phyloP scores from a whole-genome alignment of 2,329 filamentous ascomycete species.

The Beauveria varroae region DNA sequence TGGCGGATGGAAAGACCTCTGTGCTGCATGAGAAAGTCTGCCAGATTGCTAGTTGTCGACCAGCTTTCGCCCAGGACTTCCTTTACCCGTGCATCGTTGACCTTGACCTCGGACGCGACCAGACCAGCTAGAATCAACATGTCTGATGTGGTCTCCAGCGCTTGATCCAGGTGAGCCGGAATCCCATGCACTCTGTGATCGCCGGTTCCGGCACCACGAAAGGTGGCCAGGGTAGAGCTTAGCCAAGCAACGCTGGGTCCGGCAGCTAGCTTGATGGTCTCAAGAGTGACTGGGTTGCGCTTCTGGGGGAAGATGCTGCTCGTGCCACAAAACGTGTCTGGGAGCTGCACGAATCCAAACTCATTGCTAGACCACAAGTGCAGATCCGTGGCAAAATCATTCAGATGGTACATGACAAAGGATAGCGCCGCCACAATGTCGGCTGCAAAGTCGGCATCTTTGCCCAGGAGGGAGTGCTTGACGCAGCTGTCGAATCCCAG shows the following conservation, averaged over 20 bases:
- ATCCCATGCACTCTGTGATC: conserved; percentile 7
- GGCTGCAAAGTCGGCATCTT: conserved; percentile 10
- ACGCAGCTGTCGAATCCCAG: conserved; percentile 9
- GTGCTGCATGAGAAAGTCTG: conserved; percentile 10
- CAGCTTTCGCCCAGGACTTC: conserved; percentile 9
- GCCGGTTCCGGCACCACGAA: conserved; percentile 7
- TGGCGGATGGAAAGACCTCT: conserved; percentile 10
- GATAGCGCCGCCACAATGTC: conserved; percentile 9
- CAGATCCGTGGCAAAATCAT: conserved; percentile 12
- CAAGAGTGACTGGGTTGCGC: conserved; percentile 12
- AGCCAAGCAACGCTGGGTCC: conserved; percentile 10
- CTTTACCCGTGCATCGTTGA: conserved; percentile 5
- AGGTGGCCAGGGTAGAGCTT: conserved; percentile 10
- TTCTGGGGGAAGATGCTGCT: conserved; percentile 14
- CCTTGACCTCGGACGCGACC: conserved; percentile 6
- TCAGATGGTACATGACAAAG: conserved; percentile 11
- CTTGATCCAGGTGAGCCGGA: conserved; percentile 7
- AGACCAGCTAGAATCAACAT: conserved; percentile 10
- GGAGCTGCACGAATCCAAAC: conserved; percentile 10
- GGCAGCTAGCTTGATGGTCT: conserved; percentile 12
- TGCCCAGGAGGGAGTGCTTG: conserved; percentile 8
- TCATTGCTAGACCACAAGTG: conserved; percentile 13
- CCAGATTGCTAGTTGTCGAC: conserved; percentile 13
- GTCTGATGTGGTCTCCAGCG: conserved; percentile 8
- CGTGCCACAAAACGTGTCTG: conserved; percentile 11